These are phyloP conservation scores for Chenopodium suecicum DNA, from an alignment of 148 eudicot genomes.

Conservation along the genomic window DNA sequence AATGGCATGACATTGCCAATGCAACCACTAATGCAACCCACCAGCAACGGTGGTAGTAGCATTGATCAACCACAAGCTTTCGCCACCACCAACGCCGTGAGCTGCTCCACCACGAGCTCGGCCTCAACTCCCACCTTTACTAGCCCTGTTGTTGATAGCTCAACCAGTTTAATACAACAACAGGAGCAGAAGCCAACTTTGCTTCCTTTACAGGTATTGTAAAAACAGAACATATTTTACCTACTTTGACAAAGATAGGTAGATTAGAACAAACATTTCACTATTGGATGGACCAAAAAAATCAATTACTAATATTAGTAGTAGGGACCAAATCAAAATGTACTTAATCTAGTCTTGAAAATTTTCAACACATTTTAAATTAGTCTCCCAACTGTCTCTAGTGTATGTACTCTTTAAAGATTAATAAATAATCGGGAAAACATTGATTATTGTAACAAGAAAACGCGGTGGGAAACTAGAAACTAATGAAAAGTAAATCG, in stretches of 20 bases:
- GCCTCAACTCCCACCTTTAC: constrained; percentile 16
- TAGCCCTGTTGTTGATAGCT: constrained; percentile 12
- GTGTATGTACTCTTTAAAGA: too few species aligned
- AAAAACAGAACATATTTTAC: not conserved
- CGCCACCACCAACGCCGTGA: not conserved
- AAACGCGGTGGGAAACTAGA: too few species aligned
- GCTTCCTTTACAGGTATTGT: constrained; percentile 24
- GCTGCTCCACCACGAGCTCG: constrained; percentile 23
- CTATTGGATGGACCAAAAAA: not conserved
- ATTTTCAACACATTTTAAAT: too few species aligned
- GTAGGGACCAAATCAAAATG: too few species aligned
- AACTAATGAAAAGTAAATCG: too few species aligned
- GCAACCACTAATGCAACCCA: constrained; percentile 8
- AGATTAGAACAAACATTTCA: too few species aligned
- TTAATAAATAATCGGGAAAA: too few species aligned
- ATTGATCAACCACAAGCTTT: constrained; percentile 1
- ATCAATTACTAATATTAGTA: too few species aligned
- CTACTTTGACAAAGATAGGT: too few species aligned
- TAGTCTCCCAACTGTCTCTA: too few species aligned
- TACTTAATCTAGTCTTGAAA: too few species aligned
- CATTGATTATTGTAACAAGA: too few species aligned
- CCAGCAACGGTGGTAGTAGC: not conserved
- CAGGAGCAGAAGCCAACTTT: constrained; percentile 21
- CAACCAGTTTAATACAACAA: constrained; percentile 14
- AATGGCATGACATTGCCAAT: constrained; percentile 22